Evolutionary conservation across 257 asterid species (phyloP).

Genomic region (Solanum neorickii): DNA sequence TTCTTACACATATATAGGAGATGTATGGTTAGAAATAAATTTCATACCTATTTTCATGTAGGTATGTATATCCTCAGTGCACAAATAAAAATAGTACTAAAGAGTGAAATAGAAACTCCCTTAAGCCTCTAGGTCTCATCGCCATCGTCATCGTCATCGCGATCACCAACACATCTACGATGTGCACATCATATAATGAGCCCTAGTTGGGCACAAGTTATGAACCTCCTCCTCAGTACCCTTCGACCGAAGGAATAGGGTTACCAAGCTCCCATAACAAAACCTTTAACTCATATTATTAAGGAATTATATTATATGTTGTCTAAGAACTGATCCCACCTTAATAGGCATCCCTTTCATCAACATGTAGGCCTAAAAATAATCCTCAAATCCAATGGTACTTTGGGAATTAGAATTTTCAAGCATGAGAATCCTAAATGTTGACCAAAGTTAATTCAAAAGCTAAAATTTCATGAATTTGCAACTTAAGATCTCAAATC

Average conservation of each 20-base stretch:
- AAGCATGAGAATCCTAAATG: no score
- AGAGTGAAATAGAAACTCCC: not conserved
- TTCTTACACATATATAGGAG: not conserved
- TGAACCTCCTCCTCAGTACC: not conserved
- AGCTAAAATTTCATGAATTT: no score
- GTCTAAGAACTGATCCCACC: no score
- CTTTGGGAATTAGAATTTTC: no score
- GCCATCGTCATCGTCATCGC: not conserved
- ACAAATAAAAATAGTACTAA: not conserved
- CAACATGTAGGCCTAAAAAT: no score
- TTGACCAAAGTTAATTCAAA: no score
- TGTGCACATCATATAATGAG: not conserved
- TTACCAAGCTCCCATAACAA: not conserved
- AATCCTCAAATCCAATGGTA: no score
- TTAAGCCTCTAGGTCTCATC: not conserved
- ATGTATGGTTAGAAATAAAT: not conserved
- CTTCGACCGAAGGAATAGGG: not conserved
- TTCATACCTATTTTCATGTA: not conserved
- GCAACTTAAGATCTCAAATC: no score
- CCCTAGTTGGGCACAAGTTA: not conserved
- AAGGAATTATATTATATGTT: no score
- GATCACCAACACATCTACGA: not conserved
- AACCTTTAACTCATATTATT: not conserved
- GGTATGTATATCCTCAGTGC: not conserved
- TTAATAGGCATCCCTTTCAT: no score